Evolutionary conservation across 352 stramenopile genomes (phyloP), one percentile per base, ranked within the genome.

Genomic region (Pythium oligandrum): DNA sequence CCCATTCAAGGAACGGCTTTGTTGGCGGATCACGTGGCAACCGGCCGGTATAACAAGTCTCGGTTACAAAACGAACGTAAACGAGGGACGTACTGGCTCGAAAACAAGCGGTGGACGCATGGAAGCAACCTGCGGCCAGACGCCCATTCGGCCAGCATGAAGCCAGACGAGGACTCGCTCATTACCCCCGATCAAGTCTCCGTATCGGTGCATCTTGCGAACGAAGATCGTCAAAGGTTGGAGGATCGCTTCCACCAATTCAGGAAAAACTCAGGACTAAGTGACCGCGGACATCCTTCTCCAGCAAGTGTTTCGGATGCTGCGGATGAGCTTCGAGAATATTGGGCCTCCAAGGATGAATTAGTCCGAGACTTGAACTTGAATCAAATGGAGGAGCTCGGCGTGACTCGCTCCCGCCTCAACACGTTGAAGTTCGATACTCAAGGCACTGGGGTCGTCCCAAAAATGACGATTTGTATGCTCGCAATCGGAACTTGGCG

Each of bases 401-500:
- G 17, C 17, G 17, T 26, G 17, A 26, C 17, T 26, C 17, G 17
- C 17, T 26, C 17, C 17, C 17, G 17, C 17, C 17, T 26, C 17
- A 26, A 26, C 17, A 26, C 17, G 17, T 26, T 26, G 17, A 26
- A 26, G 17, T 26, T 26, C 17, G 17, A 26, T 26, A 26, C 17
- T 26, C 17, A 26, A 26, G 17, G 17, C 17, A 26, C 17, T 26
- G 17, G 17, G 17, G 38, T 38, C 2, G 44, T 87, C 10, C 75
- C 71, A 8, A 70, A 63, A 50, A 84, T 91, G 73, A 89, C 83
- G 38, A 81, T 91, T 55, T 83, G 74, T 44, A 73, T 90, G 61
- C 66, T 88, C 51, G 73, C 63, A 17, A 79, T 69, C 5, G 87
- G 87, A 0, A 85, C 56, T 9, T 88, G 80, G 71, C 67, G 68